A percentile compares a stretch with the other conserved stretches of the same genome.
Evolutionary conservation across 768 basidiomycete species (phyloP).

Genomic region (Macrolepiota albuminosa): DNA sequence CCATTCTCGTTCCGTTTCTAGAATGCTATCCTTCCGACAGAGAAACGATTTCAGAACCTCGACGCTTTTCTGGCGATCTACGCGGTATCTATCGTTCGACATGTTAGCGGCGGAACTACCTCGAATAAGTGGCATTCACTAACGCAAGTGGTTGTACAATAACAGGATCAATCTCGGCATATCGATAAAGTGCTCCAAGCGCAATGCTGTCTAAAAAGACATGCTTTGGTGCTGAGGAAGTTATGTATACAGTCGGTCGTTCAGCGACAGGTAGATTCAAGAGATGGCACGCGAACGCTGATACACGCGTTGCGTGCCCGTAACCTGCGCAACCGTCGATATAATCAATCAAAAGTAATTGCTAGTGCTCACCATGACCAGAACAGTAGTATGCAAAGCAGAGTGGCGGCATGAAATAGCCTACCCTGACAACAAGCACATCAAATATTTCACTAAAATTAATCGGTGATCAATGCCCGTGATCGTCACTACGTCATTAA

Average conservation of each 20-base stretch:
- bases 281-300: constrained; percentile 63
- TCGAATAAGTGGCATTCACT: constrained; percentile 19
- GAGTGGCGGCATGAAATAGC: constrained; percentile 20
- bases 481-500: background rate
- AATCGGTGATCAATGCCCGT: background rate
- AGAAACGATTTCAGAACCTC: constrained; percentile 59
- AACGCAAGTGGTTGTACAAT: constrained; percentile 79
- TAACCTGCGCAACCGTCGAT: constrained; percentile 43
- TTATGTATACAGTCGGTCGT: constrained; percentile 52
- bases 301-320: constrained; percentile 81
- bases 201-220: constrained; percentile 65
- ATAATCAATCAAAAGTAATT: background rate
- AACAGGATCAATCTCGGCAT: constrained; percentile 73
- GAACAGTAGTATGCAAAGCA: constrained; percentile 69
- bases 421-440: constrained; percentile 2
- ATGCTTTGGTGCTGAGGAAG: constrained; percentile 70
- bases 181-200: constrained; percentile 61
- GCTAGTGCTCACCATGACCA: constrained; percentile 53
- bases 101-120: constrained; percentile 5
- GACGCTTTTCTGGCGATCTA: constrained; percentile 68
- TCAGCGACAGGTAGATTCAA: constrained; percentile 35
- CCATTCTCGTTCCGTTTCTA: constrained; percentile 57
- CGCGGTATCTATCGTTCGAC: constrained; percentile 47
- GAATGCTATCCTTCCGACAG: constrained; percentile 43
- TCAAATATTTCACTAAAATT: constrained; percentile 1